Base-by-base conservation (phyloP, 345 rosid genomes). In the Linum lewisii region DNA sequence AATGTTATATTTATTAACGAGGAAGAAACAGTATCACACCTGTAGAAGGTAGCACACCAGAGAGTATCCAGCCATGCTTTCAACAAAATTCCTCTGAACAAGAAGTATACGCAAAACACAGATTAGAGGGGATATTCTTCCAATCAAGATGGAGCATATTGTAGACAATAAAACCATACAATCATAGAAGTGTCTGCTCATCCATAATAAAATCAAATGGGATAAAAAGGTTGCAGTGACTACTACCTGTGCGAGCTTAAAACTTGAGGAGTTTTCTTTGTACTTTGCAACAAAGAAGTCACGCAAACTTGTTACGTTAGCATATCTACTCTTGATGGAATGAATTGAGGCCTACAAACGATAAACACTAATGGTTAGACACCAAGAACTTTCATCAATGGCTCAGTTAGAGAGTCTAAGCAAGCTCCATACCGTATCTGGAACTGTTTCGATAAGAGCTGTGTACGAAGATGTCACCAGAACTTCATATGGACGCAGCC, bases 51-150 rank as follows among this genome's bases (percentile, higher is more conserved):
- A 94, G 83, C 97, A 94, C 64, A 94, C 97, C 52, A 94, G 78
- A 51, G 97, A 94, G 81, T 90, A 94, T 70, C 99, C 99, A 52
- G 96, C 99, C 99, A 94, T 87, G 78, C 99, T 90, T 76, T 90
- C 99, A 37, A 94, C 97, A 74, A 90, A 94, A 76, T 87, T 94
- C 77, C 99, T 90, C 99, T 94, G 90, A 16, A 63, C 14, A 20
- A 37, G 42, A 61, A 51, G 11, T 55, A 57, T 37, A 63, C 36
- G 22, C 22, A 21, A 14, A 70, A 77, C n/a, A 64, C 55, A 64
- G 54, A 66, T 42, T 42, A 42, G 18, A 42, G 15, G 47, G 2
- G 15, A 42, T 42, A 16, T 42, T 16, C 47, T 42, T 11, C 47
- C 47, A 42, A 42, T 4, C 47, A 11, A 42, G 47, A 11, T 42